Percentiles rank a stretch among this genome's conserved stretches.
Conservation (phyloP, 352 stramenopile species). For the Phytophthora meadii region DNA sequence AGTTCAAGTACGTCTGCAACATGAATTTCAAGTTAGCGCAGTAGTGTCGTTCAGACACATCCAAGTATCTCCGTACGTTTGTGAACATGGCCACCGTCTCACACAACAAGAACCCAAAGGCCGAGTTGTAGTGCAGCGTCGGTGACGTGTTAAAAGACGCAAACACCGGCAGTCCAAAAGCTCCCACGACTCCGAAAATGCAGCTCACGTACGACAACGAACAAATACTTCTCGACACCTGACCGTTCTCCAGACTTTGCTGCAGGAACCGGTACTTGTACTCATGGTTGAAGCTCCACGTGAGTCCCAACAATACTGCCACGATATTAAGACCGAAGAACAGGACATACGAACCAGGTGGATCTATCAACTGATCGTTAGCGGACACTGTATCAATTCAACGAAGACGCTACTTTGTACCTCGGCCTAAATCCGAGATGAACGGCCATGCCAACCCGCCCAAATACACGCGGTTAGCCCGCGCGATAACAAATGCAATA, state of each 20-base stretch:
- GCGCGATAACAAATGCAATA: conserved; percentile 42
- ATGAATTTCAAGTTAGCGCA: neutral
- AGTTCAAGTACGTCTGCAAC: conserved; percentile 65
- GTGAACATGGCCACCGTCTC: conserved; percentile 63
- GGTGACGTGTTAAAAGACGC: conserved; percentile 46
- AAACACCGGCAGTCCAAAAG: conserved; percentile 53
- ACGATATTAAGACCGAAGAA: conserved; percentile 57
- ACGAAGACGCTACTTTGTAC: conserved; percentile 25
- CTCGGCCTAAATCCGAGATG: conserved; percentile 62
- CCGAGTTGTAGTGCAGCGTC: conserved; percentile 47
- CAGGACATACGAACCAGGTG: conserved; percentile 56
- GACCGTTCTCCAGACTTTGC: conserved; percentile 43
- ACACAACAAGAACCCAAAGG: conserved; percentile 54
- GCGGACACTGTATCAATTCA: neutral
- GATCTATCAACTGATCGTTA: conserved; percentile 34
- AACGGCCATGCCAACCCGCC: conserved; percentile 64
- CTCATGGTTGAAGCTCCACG: conserved; percentile 68
- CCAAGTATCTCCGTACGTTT: conserved; percentile 46
- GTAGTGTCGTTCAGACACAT: neutral
- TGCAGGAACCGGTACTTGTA: conserved; percentile 58
- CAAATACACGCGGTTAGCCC: conserved; percentile 48
- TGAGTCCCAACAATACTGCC: conserved; percentile 52
- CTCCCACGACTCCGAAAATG: conserved; percentile 44
- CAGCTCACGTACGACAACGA: conserved; percentile 52
- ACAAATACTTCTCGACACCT: conserved; percentile 29